Evolutionary conservation across 2,329 filamentous ascomycete species (phyloP).

Genomic region (Teratosphaeria gauchensis): DNA sequence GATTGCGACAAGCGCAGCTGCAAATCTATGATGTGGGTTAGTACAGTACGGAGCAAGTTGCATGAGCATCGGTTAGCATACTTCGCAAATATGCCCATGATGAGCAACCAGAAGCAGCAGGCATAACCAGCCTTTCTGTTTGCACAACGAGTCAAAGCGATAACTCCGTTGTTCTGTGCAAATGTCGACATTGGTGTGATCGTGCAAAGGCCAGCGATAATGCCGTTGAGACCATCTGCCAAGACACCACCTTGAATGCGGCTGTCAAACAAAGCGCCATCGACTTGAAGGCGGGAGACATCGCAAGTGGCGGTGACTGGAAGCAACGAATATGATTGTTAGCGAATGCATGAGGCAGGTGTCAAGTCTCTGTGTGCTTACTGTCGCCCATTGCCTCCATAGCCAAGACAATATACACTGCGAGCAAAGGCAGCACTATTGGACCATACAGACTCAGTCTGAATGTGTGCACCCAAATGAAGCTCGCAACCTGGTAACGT

Average conservation of each 20-base stretch:
- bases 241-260: constrained; percentile 71
- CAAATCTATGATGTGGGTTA: constrained; percentile 42
- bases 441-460: constrained; percentile 61
- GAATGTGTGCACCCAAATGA: constrained; percentile 74
- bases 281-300: constrained; percentile 65
- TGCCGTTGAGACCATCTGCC: constrained; percentile 66
- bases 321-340: constrained; percentile 38
- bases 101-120: constrained; percentile 63
- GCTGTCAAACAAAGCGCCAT: constrained; percentile 62
- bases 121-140: constrained; percentile 73
- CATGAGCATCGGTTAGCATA: background rate
- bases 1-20: constrained; percentile 67
- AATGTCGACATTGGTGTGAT: constrained; percentile 74
- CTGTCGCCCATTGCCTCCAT: constrained; percentile 58
- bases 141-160: constrained; percentile 70
- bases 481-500: constrained; percentile 42
- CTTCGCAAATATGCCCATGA: constrained; percentile 77
- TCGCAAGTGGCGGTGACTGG: constrained; percentile 66
- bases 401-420: constrained; percentile 56
- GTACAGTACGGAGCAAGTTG: too few species aligned
- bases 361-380: constrained; percentile 1
- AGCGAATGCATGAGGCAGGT: background rate
- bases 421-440: constrained; percentile 60
- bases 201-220: constrained; percentile 66
- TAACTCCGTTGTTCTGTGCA: constrained; percentile 78